phyloP scores from a whole-genome alignment of 78 protist species.

The Cavenderia fasciculata region DNA sequence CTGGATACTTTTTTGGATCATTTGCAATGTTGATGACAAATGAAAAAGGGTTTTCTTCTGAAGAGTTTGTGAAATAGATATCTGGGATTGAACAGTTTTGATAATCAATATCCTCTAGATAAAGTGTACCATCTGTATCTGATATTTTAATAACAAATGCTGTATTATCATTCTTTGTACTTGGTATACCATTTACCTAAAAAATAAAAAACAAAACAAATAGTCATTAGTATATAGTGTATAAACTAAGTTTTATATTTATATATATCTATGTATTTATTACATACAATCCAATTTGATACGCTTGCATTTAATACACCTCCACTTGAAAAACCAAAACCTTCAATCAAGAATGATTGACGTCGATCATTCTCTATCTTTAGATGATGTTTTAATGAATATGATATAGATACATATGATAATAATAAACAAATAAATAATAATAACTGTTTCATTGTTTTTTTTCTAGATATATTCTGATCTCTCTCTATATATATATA shows the following conservation, averaged over 20 bases:
- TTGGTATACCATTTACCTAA: background rate
- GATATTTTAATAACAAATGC: constrained; percentile 11
- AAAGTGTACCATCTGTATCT: background rate
- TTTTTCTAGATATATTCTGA: too few relatives aligned
- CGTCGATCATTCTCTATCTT: constrained; percentile 34
- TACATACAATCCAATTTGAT: constrained; percentile 44
- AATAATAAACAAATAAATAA: too few relatives aligned
- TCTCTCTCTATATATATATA: too few relatives aligned
- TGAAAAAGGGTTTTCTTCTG: too few relatives aligned
- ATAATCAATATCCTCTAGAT: too few relatives aligned
- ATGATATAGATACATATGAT: background rate
- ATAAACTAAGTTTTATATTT: too few relatives aligned
- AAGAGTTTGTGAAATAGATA: too few relatives aligned
- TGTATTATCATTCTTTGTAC: background rate
- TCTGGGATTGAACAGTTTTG: too few relatives aligned
- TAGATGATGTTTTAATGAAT: constrained; percentile 53
- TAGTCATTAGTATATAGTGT: background rate
- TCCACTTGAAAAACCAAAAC: constrained; percentile 45
- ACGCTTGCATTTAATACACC: constrained; percentile 26
- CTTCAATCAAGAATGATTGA: constrained; percentile 21
- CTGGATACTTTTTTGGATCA: too few relatives aligned
- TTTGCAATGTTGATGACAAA: too few relatives aligned
- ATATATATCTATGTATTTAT: too few relatives aligned
- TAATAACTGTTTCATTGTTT: too few relatives aligned
- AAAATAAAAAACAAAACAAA: background rate